Evolutionary conservation across 305 asterid species (phyloP).

Genomic region (Fraxinus latifolia): DNA sequence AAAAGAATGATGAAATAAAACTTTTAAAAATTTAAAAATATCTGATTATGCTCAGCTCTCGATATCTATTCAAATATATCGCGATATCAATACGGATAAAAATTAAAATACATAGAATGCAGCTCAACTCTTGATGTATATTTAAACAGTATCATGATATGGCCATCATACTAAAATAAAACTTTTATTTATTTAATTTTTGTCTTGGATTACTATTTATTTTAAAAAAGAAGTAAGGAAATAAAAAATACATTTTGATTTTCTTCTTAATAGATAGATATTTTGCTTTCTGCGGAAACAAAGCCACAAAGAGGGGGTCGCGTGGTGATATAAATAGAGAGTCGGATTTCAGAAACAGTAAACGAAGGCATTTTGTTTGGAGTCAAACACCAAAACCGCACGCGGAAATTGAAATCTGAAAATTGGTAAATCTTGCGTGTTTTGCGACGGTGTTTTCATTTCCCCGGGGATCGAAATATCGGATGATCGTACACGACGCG

Average conservation of each 20-base stretch:
- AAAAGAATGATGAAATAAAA: background rate
- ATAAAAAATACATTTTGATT: background rate
- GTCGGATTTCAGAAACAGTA: constrained; percentile 31
- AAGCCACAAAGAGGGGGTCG: constrained; percentile 34
- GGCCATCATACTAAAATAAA: background rate
- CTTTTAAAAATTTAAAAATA: too few relatives aligned
- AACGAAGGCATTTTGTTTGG: constrained; percentile 27
- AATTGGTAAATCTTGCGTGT: constrained; percentile 26
- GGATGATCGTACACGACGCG: constrained; percentile 41
- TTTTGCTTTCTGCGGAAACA: constrained; percentile 31
- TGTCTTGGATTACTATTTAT: background rate
- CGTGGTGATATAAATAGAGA: constrained; percentile 26
- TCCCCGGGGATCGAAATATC: constrained; percentile 34
- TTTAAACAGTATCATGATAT: too few relatives aligned
- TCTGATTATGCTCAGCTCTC: too few relatives aligned
- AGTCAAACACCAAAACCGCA: constrained; percentile 40
- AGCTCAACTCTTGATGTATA: background rate
- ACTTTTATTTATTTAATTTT: background rate
- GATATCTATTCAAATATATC: background rate
- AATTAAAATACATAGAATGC: too few relatives aligned
- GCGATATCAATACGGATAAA: background rate
- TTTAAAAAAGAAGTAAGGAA: background rate
- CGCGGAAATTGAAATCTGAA: background rate
- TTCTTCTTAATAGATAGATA: constrained; percentile 17
- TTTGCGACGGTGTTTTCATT: constrained; percentile 27